These are phyloP conservation scores for Arthrinium puccinioides DNA, from an alignment of 2,329 filamentous ascomycete species.

Conservation along the genomic window DNA sequence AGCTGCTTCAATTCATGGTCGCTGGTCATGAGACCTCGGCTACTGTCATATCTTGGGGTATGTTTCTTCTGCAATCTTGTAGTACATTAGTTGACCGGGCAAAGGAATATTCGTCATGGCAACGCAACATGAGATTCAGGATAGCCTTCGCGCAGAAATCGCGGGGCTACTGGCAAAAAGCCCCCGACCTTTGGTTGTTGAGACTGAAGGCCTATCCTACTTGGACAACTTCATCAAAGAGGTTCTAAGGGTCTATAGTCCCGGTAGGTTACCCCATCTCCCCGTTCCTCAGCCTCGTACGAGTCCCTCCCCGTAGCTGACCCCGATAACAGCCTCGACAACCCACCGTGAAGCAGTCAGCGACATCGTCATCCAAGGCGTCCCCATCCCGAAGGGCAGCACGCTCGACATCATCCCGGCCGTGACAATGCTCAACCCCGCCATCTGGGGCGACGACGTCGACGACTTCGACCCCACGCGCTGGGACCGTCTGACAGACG, in stretches of 20 bases:
- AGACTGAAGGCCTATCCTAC: conserved; percentile 9
- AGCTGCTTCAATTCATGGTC: conserved; percentile 9
- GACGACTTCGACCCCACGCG: conserved; percentile 15
- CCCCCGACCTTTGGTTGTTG: conserved; percentile 1
- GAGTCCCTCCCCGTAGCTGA: too few species aligned
- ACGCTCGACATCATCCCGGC: conserved; percentile 13
- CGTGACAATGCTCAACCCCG: conserved; percentile 11
- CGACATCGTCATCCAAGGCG: conserved; percentile 14
- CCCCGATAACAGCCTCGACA: too few species aligned
- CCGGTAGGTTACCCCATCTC: too few species aligned
- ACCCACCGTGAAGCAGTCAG: conserved; percentile 7
- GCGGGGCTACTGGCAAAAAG: neutral
- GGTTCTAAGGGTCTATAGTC: conserved; percentile 4
- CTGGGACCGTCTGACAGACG: conserved; percentile 9
- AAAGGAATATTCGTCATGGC: conserved; percentile 7
- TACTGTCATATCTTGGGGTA: conserved; percentile 10
- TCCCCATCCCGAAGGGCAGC: conserved; percentile 16
- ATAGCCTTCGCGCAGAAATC: conserved; percentile 7
- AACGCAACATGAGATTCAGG: conserved; percentile 7
- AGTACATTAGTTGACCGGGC: too few species aligned
- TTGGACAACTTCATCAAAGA: conserved; percentile 7
- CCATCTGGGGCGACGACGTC: conserved; percentile 18
- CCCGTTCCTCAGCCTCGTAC: too few species aligned
- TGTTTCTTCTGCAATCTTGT: too few species aligned
- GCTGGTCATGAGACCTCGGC: conserved; percentile 10